Conservation (phyloP, 352 stramenopile genomes). For the Thraustotheca clavata region DNA sequence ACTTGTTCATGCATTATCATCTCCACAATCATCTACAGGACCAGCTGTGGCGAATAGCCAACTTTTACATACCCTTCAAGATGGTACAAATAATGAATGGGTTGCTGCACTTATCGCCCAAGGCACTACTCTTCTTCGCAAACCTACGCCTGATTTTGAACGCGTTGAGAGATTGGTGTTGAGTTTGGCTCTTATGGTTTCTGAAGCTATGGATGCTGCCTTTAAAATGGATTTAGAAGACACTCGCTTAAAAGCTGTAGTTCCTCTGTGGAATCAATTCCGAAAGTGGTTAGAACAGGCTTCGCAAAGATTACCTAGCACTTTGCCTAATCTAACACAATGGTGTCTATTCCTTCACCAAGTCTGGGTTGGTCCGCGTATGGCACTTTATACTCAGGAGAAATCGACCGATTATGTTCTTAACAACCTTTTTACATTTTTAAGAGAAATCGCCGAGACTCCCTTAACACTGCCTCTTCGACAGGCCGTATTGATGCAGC, state of each 20-base stretch:
- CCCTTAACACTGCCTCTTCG: not conserved
- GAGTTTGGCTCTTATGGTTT: not conserved
- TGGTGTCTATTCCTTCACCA: slow-evolving; percentile 10
- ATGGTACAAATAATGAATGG: not conserved
- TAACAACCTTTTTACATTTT: slow-evolving; percentile 2
- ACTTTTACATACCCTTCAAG: not conserved
- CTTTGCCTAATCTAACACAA: not conserved
- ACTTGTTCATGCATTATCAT: slow-evolving; percentile 1
- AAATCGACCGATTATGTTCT: not conserved
- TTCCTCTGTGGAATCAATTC: not conserved
- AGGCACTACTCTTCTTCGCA: not conserved
- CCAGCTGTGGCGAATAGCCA: not conserved
- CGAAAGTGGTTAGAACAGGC: slow-evolving; percentile 16
- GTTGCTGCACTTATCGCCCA: not conserved
- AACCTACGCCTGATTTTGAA: not conserved
- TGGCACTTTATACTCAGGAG: not conserved
- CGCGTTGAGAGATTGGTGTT: not conserved
- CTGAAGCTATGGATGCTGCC: not conserved
- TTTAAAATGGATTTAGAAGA: not conserved
- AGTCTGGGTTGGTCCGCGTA: not conserved
- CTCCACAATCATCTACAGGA: not conserved
- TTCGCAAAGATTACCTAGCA: not conserved
- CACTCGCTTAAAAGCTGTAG: not conserved
- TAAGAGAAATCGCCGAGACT: not conserved
- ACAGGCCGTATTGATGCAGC: not conserved